phyloP scores from a whole-genome alignment of 352 stramenopile species.

The Phytopythium aichiense region DNA sequence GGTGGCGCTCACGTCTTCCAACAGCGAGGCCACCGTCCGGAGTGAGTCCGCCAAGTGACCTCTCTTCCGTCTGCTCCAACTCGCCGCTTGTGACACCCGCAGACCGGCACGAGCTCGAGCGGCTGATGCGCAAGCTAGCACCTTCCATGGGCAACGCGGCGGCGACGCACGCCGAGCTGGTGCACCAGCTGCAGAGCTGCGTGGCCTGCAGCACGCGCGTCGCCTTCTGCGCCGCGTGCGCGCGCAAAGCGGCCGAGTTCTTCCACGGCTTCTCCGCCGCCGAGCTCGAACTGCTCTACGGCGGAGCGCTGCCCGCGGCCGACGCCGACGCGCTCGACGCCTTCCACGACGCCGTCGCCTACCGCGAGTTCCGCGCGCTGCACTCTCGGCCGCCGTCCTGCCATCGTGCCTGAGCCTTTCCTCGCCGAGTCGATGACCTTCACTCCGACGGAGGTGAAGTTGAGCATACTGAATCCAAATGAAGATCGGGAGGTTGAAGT shows the following conservation, averaged over 20 bases:
- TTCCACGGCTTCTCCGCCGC: constrained; percentile 46
- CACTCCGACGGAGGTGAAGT: background rate
- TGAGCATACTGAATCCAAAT: background rate
- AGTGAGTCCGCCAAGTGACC: background rate
- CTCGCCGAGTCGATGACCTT: background rate
- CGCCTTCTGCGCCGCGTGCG: constrained; percentile 48
- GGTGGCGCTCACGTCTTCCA: background rate
- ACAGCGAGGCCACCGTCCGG: background rate
- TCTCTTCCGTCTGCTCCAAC: background rate
- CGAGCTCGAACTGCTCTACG: constrained; percentile 56
- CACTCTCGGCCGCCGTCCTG: constrained; percentile 14
- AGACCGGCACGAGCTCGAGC: constrained; percentile 59
- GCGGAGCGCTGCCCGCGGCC: constrained; percentile 44
- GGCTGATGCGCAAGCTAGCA: constrained; percentile 57
- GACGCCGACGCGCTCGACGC: constrained; percentile 36
- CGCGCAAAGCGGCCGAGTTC: constrained; percentile 51
- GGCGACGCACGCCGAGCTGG: constrained; percentile 49
- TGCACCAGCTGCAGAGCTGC: constrained; percentile 53
- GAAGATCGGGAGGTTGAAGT: constrained; percentile 16
- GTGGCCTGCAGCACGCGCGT: constrained; percentile 45
- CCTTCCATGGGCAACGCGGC: constrained; percentile 53
- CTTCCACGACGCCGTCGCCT: constrained; percentile 35
- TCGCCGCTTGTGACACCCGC: background rate
- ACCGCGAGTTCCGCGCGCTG: constrained; percentile 33
- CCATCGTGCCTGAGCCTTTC: too few relatives aligned